A percentile compares a stretch with the other conserved stretches of the same genome.
These are phyloP conservation scores for Paecilomyces variotii DNA, from an alignment of 2,329 filamentous ascomycete species.

Conservation along the genomic window DNA sequence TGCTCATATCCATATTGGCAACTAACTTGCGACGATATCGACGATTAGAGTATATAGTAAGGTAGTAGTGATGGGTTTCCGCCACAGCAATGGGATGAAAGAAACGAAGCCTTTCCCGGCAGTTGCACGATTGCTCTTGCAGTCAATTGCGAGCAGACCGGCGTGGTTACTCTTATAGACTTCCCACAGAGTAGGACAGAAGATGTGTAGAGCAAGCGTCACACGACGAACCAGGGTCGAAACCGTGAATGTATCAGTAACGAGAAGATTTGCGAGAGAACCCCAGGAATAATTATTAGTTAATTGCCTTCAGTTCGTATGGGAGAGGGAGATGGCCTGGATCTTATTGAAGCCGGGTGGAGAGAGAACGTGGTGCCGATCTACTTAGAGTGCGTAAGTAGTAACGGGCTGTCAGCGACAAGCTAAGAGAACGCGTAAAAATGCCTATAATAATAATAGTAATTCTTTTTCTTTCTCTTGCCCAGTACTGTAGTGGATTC, in stretches of 20 bases:
- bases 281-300: neutral
- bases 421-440: neutral
- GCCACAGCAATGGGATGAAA: neutral
- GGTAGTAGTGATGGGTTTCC: neutral
- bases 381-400: no score
- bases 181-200: neutral
- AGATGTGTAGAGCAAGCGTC: neutral
- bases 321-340: neutral
- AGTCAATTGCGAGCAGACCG: neutral
- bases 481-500: neutral
- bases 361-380: no score
- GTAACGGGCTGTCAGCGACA: neutral
- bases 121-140: neutral
- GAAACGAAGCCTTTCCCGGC: neutral
- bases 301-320: neutral
- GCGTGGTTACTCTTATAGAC: neutral
- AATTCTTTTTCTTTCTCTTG: neutral
- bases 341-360: neutral
- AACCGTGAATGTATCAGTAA: neutral
- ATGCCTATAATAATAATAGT: neutral
- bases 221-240: neutral
- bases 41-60: neutral
- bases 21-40: neutral
- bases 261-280: neutral
- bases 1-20: neutral